These are phyloP conservation scores for Phaeotremella fagi DNA, from an alignment of 768 basidiomycete species.

Conservation along the genomic window DNA sequence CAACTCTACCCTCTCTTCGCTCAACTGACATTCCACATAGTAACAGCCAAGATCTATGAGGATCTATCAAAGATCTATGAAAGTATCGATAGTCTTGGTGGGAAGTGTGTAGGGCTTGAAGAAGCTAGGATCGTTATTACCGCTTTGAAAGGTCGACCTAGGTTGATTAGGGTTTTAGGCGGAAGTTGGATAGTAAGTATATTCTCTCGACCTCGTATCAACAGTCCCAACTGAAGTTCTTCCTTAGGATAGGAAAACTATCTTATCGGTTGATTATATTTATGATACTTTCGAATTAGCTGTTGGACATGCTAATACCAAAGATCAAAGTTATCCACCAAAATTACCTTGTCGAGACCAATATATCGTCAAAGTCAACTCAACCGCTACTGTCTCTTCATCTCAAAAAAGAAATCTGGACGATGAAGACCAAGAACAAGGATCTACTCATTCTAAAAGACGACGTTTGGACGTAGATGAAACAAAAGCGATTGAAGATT, in stretches of 20 bases:
- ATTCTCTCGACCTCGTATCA: neutral
- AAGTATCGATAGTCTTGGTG: constrained; percentile 41
- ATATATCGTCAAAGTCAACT: neutral
- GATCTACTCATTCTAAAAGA: neutral
- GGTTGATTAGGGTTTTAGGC: constrained; percentile 28
- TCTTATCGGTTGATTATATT: constrained; percentile 31
- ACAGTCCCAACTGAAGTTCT: neutral
- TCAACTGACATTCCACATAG: constrained; percentile 37
- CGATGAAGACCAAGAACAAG: neutral
- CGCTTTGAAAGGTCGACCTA: constrained; percentile 34
- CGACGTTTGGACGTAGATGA: neutral
- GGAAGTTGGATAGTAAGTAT: constrained; percentile 27
- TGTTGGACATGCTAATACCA: constrained; percentile 10
- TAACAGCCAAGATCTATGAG: constrained; percentile 41
- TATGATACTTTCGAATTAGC: constrained; percentile 25
- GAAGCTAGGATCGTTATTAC: constrained; percentile 27
- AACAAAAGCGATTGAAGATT: neutral
- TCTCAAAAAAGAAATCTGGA: neutral
- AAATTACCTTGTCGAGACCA: neutral
- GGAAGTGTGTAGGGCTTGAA: constrained; percentile 19
- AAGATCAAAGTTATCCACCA: neutral
- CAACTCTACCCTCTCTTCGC: constrained; percentile 40
- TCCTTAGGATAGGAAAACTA: constrained; percentile 22
- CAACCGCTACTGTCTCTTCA: neutral
- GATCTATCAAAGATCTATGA: constrained; percentile 26